phyloP scores from a whole-genome alignment of 2,329 filamentous ascomycete genomes.

The Phaeosphaeria sp. region DNA sequence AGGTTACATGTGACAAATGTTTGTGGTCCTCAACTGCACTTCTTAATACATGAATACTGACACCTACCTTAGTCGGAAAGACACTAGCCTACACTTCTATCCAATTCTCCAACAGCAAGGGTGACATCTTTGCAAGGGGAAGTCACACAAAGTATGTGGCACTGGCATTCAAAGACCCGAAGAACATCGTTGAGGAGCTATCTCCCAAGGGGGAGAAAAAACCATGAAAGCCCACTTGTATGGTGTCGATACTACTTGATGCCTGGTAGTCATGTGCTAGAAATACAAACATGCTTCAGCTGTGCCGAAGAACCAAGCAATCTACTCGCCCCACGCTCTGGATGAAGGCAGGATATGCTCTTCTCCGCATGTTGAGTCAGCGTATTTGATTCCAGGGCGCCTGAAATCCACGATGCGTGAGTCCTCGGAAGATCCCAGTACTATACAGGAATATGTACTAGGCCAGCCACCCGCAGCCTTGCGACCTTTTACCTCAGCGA shows the following conservation, averaged over 20 bases:
- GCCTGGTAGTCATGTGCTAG: constrained; percentile 9
- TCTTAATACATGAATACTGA: background rate
- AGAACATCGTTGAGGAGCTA: constrained; percentile 66
- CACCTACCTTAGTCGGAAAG: constrained; percentile 61
- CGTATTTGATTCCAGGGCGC: background rate
- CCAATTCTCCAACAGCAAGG: constrained; percentile 64
- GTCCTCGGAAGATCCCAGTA: background rate
- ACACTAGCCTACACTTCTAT: constrained; percentile 69
- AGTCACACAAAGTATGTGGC: constrained; percentile 73
- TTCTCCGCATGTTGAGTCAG: background rate
- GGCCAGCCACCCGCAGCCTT: background rate
- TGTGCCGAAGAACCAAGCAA: background rate
- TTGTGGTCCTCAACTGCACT: constrained; percentile 14
- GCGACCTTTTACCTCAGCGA: too few relatives aligned
- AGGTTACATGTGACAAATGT: constrained; percentile 72
- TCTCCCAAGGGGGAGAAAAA: constrained; percentile 42
- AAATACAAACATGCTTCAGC: constrained; percentile 3
- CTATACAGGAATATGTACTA: background rate
- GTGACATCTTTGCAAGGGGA: constrained; percentile 67
- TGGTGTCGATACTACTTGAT: background rate
- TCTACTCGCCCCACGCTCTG: too few relatives aligned
- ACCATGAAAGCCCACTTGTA: constrained; percentile 13
- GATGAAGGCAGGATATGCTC: too few relatives aligned
- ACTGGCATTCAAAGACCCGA: constrained; percentile 66
- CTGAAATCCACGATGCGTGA: background rate